Percentiles rank a stretch among this genome's conserved stretches.
phyloP scores from a whole-genome alignment of 495 filamentous ascomycete genomes.

The Pyrenopolyporus hunteri region DNA sequence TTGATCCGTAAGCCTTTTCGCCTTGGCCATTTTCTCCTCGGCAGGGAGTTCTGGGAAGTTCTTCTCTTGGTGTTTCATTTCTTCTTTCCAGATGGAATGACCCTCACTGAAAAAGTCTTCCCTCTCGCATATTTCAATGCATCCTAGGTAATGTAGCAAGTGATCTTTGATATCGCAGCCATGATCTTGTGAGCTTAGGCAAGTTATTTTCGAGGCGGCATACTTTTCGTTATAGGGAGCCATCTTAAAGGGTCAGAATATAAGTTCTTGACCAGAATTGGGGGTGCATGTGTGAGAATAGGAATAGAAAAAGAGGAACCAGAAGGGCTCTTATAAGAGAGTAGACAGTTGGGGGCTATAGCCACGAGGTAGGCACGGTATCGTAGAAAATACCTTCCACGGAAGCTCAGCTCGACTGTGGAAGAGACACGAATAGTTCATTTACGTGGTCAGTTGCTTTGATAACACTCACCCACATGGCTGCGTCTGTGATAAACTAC shows the following conservation, averaged over 20 bases:
- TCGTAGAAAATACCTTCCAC: too few relatives aligned
- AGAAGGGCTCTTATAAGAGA: neutral
- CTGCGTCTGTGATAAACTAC: neutral
- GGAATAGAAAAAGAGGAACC: neutral
- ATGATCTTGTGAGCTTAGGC: conserved; percentile 22
- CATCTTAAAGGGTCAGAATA: neutral
- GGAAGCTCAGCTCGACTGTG: neutral
- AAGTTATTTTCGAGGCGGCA: neutral
- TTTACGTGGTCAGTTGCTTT: neutral
- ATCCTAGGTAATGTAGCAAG: conserved; percentile 44
- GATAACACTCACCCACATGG: neutral
- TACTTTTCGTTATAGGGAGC: neutral
- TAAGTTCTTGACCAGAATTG: neutral
- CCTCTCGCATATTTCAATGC: conserved; percentile 39
- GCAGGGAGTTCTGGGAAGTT: too few relatives aligned
- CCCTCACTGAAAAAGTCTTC: conserved; percentile 22
- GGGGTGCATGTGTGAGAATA: neutral
- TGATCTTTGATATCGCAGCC: conserved; percentile 36
- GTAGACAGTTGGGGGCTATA: too few relatives aligned
- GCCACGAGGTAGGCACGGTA: too few relatives aligned
- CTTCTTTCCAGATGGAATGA: conserved; percentile 29
- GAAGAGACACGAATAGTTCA: neutral
- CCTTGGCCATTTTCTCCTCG: too few relatives aligned
- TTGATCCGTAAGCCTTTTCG: conserved; percentile 7
- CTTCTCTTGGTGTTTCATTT: conserved; percentile 12